Conservation (phyloP, 805 yeast genomes). For the Yamadazyma endophytica region DNA sequence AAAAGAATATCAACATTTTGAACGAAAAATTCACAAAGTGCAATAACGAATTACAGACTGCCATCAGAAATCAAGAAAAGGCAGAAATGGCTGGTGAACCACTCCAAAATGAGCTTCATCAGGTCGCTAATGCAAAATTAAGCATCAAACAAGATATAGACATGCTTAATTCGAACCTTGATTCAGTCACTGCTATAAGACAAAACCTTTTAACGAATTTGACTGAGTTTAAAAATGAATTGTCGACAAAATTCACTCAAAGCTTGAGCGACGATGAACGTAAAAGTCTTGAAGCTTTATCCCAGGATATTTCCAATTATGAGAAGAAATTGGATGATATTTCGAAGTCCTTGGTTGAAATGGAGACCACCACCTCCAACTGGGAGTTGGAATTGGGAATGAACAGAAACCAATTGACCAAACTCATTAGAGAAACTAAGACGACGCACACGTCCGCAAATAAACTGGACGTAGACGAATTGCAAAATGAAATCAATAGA, state of each 20-base stretch:
- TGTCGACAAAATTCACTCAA: conserved; percentile 49
- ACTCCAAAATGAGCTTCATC: conserved; percentile 38
- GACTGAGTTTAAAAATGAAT: conserved; percentile 45
- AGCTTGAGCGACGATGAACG: conserved; percentile 50
- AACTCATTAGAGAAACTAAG: no score
- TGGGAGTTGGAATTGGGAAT: conserved; percentile 56
- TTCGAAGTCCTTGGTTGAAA: conserved; percentile 34
- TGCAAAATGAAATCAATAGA: conserved; percentile 21
- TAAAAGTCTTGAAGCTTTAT: conserved; percentile 30
- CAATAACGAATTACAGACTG: conserved; percentile 39
- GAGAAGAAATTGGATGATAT: conserved; percentile 40
- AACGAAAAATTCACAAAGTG: conserved; percentile 51
- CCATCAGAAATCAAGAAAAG: conserved; percentile 40
- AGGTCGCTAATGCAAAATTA: conserved; percentile 35
- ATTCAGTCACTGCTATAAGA: conserved; percentile 28
- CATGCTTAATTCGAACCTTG: conserved; percentile 30
- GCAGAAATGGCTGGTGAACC: conserved; percentile 41
- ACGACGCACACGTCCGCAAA: no score
- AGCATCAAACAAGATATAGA: conserved; percentile 42
- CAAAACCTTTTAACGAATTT: conserved; percentile 35
- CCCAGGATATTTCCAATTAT: conserved; percentile 27
- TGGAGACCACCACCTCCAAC: conserved; percentile 45
- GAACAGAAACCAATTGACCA: no score
- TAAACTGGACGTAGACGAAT: conserved; percentile 10
- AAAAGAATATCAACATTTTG: conserved; percentile 32